Percentiles rank a stretch among this genome's conserved stretches.
phyloP scores from a whole-genome alignment of 2,329 filamentous ascomycete genomes.

The Xylaria sp. region DNA sequence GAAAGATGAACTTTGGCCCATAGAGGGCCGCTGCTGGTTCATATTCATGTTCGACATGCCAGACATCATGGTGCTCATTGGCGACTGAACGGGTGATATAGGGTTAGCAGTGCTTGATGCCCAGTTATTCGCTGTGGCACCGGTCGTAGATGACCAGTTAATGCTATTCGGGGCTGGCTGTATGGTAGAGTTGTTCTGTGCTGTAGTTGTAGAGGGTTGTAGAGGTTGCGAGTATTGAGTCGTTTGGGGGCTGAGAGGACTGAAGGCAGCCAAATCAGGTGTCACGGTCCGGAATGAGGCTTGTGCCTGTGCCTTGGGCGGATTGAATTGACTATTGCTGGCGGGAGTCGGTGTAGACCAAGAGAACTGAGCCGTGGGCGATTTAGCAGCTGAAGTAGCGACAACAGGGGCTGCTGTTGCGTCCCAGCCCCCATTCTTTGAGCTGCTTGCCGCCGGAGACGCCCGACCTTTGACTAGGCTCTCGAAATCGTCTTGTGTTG shows the following conservation, averaged over 20 bases:
- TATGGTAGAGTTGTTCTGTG: slow-evolving; percentile 38
- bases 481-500: slow-evolving; percentile 82
- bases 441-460: slow-evolving; percentile 51
- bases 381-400: slow-evolving; percentile 51
- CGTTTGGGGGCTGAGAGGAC: slow-evolving; percentile 65
- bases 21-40: slow-evolving; percentile 55
- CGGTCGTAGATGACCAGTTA: slow-evolving; percentile 52
- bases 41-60: slow-evolving; percentile 63
- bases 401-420: slow-evolving; percentile 45
- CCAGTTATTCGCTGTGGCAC: slow-evolving; percentile 62
- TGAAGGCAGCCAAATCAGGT: slow-evolving; percentile 67
- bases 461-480: slow-evolving; percentile 83
- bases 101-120: slow-evolving; percentile 51
- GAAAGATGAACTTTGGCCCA: slow-evolving; percentile 61
- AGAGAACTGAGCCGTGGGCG: slow-evolving; percentile 60
- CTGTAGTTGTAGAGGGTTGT: slow-evolving; percentile 54
- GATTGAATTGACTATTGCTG: slow-evolving; percentile 49
- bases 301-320: slow-evolving; percentile 53
- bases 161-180: slow-evolving; percentile 56
- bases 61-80: slow-evolving; percentile 54
- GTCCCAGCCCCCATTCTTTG: slow-evolving; percentile 65
- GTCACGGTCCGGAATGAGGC: slow-evolving; percentile 66
- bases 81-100: slow-evolving; percentile 49
- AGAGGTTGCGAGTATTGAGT: slow-evolving; percentile 73
- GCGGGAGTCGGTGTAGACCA: slow-evolving; percentile 70